Evolutionary conservation across 441 rosid species (phyloP), one percentile per base, ranked within the genome.

Genomic region (Mallotus japonicus): DNA sequence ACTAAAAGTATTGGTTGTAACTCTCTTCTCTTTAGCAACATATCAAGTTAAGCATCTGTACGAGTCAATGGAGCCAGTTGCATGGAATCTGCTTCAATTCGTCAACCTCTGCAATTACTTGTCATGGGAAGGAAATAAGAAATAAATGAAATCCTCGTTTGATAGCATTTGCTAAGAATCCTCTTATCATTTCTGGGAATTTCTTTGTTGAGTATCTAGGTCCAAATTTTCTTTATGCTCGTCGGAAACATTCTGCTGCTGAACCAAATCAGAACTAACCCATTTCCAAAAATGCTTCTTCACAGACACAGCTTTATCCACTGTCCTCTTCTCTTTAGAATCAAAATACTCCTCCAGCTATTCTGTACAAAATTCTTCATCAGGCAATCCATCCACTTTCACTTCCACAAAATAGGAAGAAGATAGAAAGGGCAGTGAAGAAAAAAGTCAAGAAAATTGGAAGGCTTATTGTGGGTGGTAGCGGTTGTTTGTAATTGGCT

Each of bases 261-360:
- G 71, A 79, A 86, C 62, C 15, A 82, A 86, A 84, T 79, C 85
- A 44, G 84, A 72, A 80, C 84, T 80, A 83, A 92, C 94, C 99
- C 97, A 92, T 77, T 87, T 84, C 99, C 97, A 94, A 75, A 84
- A 82, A 84, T 94, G 99, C 81, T 81, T 86, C 78, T 77, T 89
- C 62, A 92, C 93, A 3, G 87, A 85, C 50, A 94, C 87, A 0
- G 97, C 97, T 78, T 80, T 77, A n/a, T 83, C 84, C 1, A 83
- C 88, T 9, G 77, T 79, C 47, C 69, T 77, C 3, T 77, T 79
- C 34, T 74, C 83, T 8, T 80, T 82, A 14, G 79, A 75, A 53
- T 84, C 83, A 63, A 57, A 71, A 53, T 87, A 87, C 87, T 92
- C 97, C 16, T 86, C 88, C 61, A 62, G 65, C 73, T 94, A 97